Base-by-base conservation (phyloP, 1,284 basidiomycete genomes). In the Apiotrichum sp. region DNA sequence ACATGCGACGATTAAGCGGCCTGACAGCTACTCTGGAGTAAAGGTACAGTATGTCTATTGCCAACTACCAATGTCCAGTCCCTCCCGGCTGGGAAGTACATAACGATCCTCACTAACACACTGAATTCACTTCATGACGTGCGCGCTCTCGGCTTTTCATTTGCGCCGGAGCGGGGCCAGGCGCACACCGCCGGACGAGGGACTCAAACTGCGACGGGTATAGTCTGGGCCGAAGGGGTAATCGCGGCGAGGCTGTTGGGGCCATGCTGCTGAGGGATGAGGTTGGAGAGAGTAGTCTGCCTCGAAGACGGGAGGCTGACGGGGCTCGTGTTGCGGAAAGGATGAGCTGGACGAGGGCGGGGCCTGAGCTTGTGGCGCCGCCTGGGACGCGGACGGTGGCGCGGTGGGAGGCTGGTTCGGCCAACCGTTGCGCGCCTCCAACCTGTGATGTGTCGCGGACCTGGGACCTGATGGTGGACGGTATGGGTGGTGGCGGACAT, bases 401-500 rank as follows among this genome's bases (percentile, higher is more conserved):
- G 22, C 22, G 22, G 22, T 22, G 22, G 22, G 22, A 22, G 22
- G 22, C 22, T 22, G 22, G 22, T 22, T 22, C 22, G 22, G 13
- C 42, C 16, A 44, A 4, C 42, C 42, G n/a, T 8, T 9, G 36
- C 6, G 46, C 50, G 34, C 50, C 38, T 14, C 42, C 43, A 22
- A 13, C 47, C 32, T 31, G 47, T 3, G 47, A 47, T 3, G 53
- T 22, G 22, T 22, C 22, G 22, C 45, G 2, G 46, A 36, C 6
- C 34, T 33, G 14, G 42, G 43, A 6, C 50, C 50, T 2, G 41
- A 22, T 7, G 29, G n/a, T 7, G 38, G 49, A n/a, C 39, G 47
- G 47, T 50, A 50, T 3, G 49, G 39, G 49, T 50, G 49, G 31
- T 39, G 51, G 9, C 43, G 51, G 33, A 42, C 33, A 2, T 52